Base-by-base conservation (phyloP, 2,329 filamentous ascomycete species). In the Stenocarpella maydis region DNA sequence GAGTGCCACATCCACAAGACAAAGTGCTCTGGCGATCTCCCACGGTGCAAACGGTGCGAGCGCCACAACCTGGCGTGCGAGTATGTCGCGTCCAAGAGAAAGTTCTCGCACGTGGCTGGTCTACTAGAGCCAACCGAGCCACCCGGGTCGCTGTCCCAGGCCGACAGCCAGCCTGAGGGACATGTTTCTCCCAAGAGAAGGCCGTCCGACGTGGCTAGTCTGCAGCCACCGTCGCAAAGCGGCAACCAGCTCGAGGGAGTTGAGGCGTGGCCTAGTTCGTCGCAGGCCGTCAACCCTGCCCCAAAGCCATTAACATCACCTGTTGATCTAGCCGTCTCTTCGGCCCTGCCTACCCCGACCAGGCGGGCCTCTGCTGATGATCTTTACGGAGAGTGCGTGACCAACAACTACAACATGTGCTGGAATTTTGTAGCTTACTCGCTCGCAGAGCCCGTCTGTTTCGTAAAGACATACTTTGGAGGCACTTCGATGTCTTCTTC, bases 1-100 rank as follows among this genome's bases (percentile, higher is more conserved):
- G 77, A 82, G 64, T 83, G 81, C 39, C 81, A 82, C 71, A 69
- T 76, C 3, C 80, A 82, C 73, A 83, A 83, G 73, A 82, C 81
- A 1, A 82, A 82, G 69, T 83, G 81, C 69, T 82, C 80, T 1
- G 80, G 81, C 24, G 81, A 82, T 61, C 68, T 81, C 54, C 81
- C 81, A 7, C 74, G 74, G 34, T 83, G 81, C 71, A 77, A 78
- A 71, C 75, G 81, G 66, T 83, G 81, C 71, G 77, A 80, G 54
- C 71, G 71, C 1, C 73, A 74, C 37, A 75, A 76, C 31, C 71
- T 82, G n/a, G 60, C 66, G 19, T 83, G 81, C 74, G 81, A 82
- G 71, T 83, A 83, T 70, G 78, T 76, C 17, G 76, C 78, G 0
- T 76, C 79, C 17, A 82, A 80, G 72, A 76, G 81, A 47, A 79